Evolutionary conservation across 768 basidiomycete species (phyloP).

Genomic region (Myochromella boudieri): DNA sequence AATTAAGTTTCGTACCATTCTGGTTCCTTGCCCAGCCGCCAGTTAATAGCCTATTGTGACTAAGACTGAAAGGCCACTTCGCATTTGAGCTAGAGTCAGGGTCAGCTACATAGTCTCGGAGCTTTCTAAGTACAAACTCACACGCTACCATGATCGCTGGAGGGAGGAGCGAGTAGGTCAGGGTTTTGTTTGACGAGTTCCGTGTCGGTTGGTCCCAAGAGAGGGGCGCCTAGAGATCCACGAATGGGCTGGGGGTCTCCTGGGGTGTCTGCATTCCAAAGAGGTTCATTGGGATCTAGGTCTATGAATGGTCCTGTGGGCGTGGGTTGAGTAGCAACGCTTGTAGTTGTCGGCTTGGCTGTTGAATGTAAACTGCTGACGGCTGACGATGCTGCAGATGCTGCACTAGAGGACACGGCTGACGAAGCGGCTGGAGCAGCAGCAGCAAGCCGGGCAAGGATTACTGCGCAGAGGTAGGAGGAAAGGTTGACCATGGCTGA

Average conservation of each 20-base stretch:
- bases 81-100: slow-evolving; percentile 37
- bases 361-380: not conserved
- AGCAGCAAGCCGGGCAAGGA: slow-evolving; percentile 27
- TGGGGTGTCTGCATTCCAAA: slow-evolving; percentile 31
- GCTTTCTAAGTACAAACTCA: slow-evolving; percentile 20
- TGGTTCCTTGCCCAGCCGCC: slow-evolving; percentile 64
- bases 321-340: slow-evolving; percentile 24
- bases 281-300: slow-evolving; percentile 42
- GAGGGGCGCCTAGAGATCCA: slow-evolving; percentile 36
- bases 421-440: slow-evolving; percentile 28
- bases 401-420: slow-evolving; percentile 5
- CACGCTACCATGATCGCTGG: slow-evolving; percentile 44
- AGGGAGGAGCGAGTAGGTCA: slow-evolving; percentile 43
- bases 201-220: slow-evolving; percentile 43
- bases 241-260: slow-evolving; percentile 33
- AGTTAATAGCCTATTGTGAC: slow-evolving; percentile 53
- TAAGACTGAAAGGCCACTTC: slow-evolving; percentile 58
- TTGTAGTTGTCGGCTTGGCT: slow-evolving; percentile 17
- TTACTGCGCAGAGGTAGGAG: slow-evolving; percentile 32
- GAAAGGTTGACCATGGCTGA: slow-evolving; percentile 36
- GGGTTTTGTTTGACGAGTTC: slow-evolving; percentile 43
- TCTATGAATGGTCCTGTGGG: slow-evolving; percentile 44
- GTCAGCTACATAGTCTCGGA: not conserved
- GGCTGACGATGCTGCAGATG: not conserved
- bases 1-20: slow-evolving; percentile 34